These are phyloP conservation scores for Cucumis melo DNA, from an alignment of 306 rosid species.

Conservation along the genomic window DNA sequence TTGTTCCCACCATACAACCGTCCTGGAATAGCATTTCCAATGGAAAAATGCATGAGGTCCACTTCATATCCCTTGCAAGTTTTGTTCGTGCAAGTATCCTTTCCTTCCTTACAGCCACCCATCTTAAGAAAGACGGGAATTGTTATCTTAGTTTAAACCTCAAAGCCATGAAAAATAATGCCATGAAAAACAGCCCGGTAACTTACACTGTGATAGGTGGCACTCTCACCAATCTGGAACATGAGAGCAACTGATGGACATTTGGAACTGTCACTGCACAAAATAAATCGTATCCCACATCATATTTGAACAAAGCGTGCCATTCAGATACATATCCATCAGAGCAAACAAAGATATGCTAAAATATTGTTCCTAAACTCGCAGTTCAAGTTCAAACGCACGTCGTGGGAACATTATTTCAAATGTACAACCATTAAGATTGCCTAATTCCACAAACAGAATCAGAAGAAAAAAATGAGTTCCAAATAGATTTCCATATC, in stretches of 20 bases:
- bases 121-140: constrained; percentile 37
- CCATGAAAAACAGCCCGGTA: background rate
- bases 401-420: background rate
- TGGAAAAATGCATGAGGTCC: constrained; percentile 88
- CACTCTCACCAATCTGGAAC: constrained; percentile 76
- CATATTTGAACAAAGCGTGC: background rate
- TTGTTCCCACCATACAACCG: constrained; percentile 83
- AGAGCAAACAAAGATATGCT: background rate
- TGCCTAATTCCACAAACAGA: background rate
- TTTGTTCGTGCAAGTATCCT: constrained; percentile 58
- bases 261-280: constrained; percentile 46
- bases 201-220: constrained; percentile 72
- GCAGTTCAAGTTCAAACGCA: background rate
- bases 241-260: constrained; percentile 94
- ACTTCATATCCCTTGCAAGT: constrained; percentile 91
- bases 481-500: background rate
- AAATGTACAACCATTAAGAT: background rate
- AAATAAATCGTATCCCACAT: background rate
- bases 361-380: background rate
- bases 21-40: constrained; percentile 90
- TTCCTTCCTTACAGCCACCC: constrained; percentile 83
- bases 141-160: constrained; percentile 10
- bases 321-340: background rate
- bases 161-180: background rate
- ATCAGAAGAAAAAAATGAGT: background rate